These are phyloP conservation scores for Starmerella asiatica DNA, from an alignment of 805 yeast genomes.

Conservation along the genomic window DNA sequence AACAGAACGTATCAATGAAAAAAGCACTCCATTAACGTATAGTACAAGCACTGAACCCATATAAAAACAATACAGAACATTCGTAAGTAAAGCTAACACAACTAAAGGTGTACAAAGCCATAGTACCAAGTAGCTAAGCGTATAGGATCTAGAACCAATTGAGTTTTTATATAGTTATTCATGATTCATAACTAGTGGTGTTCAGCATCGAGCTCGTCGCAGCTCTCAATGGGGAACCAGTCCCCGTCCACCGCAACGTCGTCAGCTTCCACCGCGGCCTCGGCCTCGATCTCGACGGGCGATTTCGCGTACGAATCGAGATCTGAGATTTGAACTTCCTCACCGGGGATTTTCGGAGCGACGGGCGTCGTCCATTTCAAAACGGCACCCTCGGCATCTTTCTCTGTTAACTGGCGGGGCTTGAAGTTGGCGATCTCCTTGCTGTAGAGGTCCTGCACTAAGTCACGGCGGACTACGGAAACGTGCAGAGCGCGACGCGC, in stretches of 20 bases:
- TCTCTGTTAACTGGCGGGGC: conserved; percentile 59
- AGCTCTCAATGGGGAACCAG: conserved; percentile 33
- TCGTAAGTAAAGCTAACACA: too few species aligned
- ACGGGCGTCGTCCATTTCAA: conserved; percentile 73
- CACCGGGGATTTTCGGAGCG: conserved; percentile 66
- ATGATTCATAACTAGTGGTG: conserved; percentile 25
- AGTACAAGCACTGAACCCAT: too few species aligned
- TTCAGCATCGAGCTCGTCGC: conserved; percentile 25
- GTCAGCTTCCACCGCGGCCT: conserved; percentile 17
- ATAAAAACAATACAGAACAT: too few species aligned
- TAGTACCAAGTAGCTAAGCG: too few species aligned
- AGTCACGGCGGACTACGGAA: conserved; percentile 31
- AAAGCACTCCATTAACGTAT: too few species aligned
- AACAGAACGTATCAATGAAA: too few species aligned
- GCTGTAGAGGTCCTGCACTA: conserved; percentile 73
- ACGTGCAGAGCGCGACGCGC: conserved; percentile 21
- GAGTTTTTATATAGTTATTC: too few species aligned
- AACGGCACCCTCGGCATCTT: conserved; percentile 66
- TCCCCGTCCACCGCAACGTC: conserved; percentile 23
- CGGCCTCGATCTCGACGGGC: conserved; percentile 30
- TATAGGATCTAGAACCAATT: too few species aligned
- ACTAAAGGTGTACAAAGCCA: too few species aligned
- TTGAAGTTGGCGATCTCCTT: conserved; percentile 79
- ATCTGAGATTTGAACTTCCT: conserved; percentile 57
- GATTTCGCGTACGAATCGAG: conserved; percentile 34